Base-by-base conservation (phyloP, 805 yeast genomes). In the Cyberlindnera petersonii region DNA sequence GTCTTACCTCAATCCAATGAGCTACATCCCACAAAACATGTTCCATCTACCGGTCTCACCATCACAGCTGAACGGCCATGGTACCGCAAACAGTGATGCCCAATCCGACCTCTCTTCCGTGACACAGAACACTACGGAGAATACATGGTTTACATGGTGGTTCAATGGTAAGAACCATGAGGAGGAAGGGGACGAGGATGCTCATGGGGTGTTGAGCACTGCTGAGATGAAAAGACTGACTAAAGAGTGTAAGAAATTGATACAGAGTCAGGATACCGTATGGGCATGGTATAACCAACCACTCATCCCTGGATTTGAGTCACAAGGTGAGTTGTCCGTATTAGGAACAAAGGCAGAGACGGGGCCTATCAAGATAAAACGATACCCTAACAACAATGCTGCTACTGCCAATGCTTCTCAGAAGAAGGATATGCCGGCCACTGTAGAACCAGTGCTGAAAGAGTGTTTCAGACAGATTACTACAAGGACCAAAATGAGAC, bases 401-500 rank as follows among this genome's bases (percentile, higher is more conserved):
- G 26, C 20, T 1, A 2, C 27, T 11, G 8, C 26, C 7, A 26
- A 9, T 10, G 3, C 19, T 6, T 23, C 33, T 17, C 33, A 14
- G 7, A 28, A 27, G 10, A 29, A 21, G 17, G 39, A 40, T 3
- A 27, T 17, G 3, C 10, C 40, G 3, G 40, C 39, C 3, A 20
- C 10, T 18, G 42, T 57, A 30, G 40, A 55, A 35, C 50, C 66
- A 53, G 6, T 24, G 24, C 11, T 48, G 16, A 23, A 14, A 55
- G 21, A 35, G 33, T 16, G 55, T 13, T 57, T 50, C 24, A 66
- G 68, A 44, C 43, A 47, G 10, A 54, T 60, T 23, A 61, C 70
- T 1, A 26, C 50, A 8, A 48, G 47, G 40, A 67, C 69, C 4
- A 63, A 61, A 34, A 44, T 64, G 6, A 59, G 65, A 5, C 50